Evolutionary conservation across 2,329 filamentous ascomycete species (phyloP).

Genomic region (Penicillium italicum): DNA sequence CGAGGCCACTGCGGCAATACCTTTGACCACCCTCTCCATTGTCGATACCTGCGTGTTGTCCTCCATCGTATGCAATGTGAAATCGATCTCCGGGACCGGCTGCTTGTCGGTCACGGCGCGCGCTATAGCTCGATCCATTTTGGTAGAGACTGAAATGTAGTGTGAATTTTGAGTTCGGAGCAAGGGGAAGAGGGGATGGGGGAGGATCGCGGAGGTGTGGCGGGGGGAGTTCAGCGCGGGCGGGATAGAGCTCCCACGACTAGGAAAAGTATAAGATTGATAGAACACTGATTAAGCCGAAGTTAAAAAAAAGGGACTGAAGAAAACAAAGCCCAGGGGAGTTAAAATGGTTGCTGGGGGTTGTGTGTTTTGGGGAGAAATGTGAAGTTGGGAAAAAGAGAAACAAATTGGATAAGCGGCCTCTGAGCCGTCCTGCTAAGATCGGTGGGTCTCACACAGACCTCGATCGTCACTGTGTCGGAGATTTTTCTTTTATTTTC

Average conservation of each 20-base stretch:
- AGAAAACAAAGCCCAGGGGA: not conserved
- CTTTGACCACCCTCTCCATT: conserved; percentile 95
- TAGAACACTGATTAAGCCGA: not conserved
- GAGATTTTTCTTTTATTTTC: not conserved
- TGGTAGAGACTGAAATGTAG: conserved; percentile 16
- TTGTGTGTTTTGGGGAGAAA: conserved; percentile 14
- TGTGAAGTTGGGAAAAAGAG: conserved; percentile 24
- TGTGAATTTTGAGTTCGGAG: conserved; percentile 2
- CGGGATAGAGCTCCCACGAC: conserved; percentile 12
- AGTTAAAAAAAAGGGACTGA: not conserved
- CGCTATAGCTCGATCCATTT: conserved; percentile 57
- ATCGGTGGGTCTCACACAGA: conserved; percentile 8
- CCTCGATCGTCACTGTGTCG: conserved; percentile 2
- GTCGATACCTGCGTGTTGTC: conserved; percentile 95
- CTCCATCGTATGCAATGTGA: conserved; percentile 97
- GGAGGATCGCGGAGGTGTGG: conserved; percentile 14
- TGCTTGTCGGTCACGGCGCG: conserved; percentile 93
- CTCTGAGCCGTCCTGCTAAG: conserved; percentile 9
- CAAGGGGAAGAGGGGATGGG: not conserved
- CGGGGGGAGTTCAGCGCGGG: conserved; percentile 10
- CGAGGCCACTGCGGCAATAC: conserved; percentile 50
- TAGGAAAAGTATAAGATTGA: conserved; percentile 3
- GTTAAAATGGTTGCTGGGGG: conserved; percentile 2
- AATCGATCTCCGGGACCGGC: conserved; percentile 95
- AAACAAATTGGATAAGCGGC: conserved; percentile 25